A percentile compares a stretch with the other conserved stretches of the same genome.
Evolutionary conservation across 1,284 basidiomycete genomes (phyloP).

Genomic region (Trichosporon sp.): DNA sequence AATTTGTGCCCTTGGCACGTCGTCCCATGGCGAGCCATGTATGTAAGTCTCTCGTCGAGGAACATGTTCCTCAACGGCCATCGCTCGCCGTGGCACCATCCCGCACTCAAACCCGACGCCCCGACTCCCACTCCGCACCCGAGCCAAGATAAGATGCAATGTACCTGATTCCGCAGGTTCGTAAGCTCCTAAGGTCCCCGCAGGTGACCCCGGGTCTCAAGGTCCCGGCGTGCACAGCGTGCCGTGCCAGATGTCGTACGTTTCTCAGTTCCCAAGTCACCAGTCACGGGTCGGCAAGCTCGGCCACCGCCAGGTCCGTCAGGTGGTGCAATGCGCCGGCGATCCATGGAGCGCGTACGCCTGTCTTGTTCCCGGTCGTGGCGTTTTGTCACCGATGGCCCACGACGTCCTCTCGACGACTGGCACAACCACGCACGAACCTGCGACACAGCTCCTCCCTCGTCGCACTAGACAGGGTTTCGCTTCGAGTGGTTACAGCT

Average conservation of each 20-base stretch:
- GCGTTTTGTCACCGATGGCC: neutral
- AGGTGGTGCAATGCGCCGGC: neutral
- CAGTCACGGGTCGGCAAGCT: neutral
- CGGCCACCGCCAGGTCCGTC: neutral
- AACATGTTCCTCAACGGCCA: neutral
- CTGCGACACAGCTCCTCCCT: neutral
- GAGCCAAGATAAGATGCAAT: constrained; percentile 2
- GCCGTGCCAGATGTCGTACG: neutral
- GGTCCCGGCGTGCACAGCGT: neutral
- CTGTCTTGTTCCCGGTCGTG: neutral
- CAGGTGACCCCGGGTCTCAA: neutral
- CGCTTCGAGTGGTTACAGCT: neutral
- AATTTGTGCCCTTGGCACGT: neutral
- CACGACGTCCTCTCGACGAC: neutral
- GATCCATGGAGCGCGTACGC: neutral
- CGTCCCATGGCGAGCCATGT: neutral
- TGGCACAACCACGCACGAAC: neutral
- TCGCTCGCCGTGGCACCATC: neutral
- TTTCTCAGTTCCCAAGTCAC: neutral
- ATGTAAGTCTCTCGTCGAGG: neutral
- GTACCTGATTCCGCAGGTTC: neutral
- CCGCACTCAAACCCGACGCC: neutral
- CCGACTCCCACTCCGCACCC: neutral
- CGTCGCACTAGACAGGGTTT: neutral
- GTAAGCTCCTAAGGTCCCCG: neutral